Conservation (phyloP, 1,284 basidiomycete genomes). For the Sanghuangporus baumii region DNA sequence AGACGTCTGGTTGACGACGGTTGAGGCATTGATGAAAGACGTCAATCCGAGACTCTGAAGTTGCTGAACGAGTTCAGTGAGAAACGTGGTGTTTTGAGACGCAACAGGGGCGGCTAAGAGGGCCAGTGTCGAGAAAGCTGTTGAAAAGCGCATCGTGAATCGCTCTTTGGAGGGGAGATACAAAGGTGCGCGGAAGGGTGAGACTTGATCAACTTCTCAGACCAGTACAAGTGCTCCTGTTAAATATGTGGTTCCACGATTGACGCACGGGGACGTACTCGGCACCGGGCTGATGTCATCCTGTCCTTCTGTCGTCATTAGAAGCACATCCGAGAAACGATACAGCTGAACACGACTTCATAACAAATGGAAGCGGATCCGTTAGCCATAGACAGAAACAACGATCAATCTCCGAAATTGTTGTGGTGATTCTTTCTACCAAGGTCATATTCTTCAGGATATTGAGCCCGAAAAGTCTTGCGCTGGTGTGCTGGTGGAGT, state of each 20-base stretch:
- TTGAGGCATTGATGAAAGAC: constrained; percentile 30
- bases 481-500: background rate
- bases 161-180: background rate
- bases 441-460: background rate
- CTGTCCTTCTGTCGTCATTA: background rate
- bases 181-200: background rate
- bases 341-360: background rate
- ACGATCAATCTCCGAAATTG: background rate
- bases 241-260: background rate
- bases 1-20: constrained; percentile 36
- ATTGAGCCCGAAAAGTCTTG: background rate
- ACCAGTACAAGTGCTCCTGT: background rate
- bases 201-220: no score
- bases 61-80: constrained; percentile 30
- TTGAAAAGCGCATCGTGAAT: constrained; percentile 4
- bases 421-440: background rate
- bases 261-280: background rate
- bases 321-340: background rate
- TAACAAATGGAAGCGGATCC: background rate
- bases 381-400: background rate
- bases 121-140: constrained; percentile 21
- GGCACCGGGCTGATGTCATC: background rate
- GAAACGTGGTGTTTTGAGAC: constrained; percentile 27
- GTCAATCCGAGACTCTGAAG: constrained; percentile 35
- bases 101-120: constrained; percentile 22